Evolutionary conservation across 495 filamentous ascomycete species (phyloP).

Genomic region (Ascobolus immersus): DNA sequence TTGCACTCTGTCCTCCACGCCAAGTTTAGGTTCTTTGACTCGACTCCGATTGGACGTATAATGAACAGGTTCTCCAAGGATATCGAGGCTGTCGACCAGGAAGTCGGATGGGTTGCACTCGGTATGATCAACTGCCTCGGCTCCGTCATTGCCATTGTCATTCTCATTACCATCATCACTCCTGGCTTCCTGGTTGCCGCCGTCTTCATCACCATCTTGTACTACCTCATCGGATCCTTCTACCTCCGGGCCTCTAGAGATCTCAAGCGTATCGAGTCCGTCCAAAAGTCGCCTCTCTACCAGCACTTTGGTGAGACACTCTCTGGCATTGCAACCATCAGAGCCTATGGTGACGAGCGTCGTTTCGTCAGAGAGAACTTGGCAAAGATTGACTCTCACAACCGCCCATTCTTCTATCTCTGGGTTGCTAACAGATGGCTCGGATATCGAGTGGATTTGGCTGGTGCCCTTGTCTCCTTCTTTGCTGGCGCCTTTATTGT

Average conservation of each 20-base stretch:
- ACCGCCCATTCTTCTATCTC: conserved; percentile 80
- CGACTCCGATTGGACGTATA: conserved; percentile 81
- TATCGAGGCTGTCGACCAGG: conserved; percentile 73
- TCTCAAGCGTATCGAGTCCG: conserved; percentile 82
- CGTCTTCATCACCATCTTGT: conserved; percentile 60
- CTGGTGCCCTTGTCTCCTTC: conserved; percentile 80
- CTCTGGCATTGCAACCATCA: conserved; percentile 86
- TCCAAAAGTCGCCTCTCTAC: conserved; percentile 82
- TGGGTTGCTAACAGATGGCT: conserved; percentile 98
- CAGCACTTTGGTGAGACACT: conserved; percentile 97
- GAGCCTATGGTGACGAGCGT: conserved; percentile 83
- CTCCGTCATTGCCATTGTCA: conserved; percentile 64
- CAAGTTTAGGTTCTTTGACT: conserved; percentile 93
- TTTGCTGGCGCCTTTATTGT: conserved; percentile 85
- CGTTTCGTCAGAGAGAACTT: conserved; percentile 91
- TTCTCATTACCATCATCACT: conserved; percentile 77
- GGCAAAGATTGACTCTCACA: conserved; percentile 62
- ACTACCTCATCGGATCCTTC: conserved; percentile 58
- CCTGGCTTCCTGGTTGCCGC: conserved; percentile 77
- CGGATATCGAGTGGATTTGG: conserved; percentile 67
- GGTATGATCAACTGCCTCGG: conserved; percentile 41
- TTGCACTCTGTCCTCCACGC: conserved; percentile 61
- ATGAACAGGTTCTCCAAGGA: conserved; percentile 99
- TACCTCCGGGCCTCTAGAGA: conserved; percentile 81
- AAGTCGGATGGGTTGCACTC: conserved; percentile 74